A percentile compares a stretch with the other conserved stretches of the same genome.
Evolutionary conservation across 352 stramenopile species (phyloP).

Genomic region (Phytopythium ostracodes): DNA sequence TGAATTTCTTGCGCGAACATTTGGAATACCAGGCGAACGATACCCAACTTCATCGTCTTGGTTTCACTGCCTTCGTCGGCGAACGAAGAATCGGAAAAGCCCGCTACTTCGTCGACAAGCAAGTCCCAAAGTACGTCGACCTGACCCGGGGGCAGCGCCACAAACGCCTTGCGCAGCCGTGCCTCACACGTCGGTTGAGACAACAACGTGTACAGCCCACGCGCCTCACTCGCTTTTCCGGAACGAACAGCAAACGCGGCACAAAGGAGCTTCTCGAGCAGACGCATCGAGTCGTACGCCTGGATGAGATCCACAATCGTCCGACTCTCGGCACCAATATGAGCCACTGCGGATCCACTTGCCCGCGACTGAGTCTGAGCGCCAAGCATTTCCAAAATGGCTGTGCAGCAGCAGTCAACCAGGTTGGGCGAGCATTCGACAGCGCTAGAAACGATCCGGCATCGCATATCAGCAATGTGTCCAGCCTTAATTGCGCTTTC

Average conservation of each 20-base stretch:
- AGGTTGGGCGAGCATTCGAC: conserved; percentile 77
- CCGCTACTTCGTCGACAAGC: conserved; percentile 33
- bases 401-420: conserved; percentile 50
- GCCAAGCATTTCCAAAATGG: conserved; percentile 62
- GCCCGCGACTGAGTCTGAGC: conserved; percentile 14
- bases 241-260: conserved; percentile 23
- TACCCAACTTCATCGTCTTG: conserved; percentile 18
- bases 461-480: conserved; percentile 23
- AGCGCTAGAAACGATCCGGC: conserved; percentile 49
- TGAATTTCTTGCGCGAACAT: conserved; percentile 80
- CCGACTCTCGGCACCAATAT: conserved; percentile 20
- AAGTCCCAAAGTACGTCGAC: conserved; percentile 73
- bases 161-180: conserved; percentile 61
- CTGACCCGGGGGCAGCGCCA: conserved; percentile 71
- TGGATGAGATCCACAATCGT: conserved; percentile 55
- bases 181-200: conserved; percentile 33
- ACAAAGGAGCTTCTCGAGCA: conserved; percentile 59
- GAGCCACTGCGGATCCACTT: neutral
- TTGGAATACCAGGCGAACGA: conserved; percentile 72
- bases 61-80: conserved; percentile 10
- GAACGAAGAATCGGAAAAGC: conserved; percentile 20
- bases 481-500: conserved; percentile 12
- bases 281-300: conserved; percentile 83
- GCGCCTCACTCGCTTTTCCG: conserved; percentile 10
- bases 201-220: conserved; percentile 54